Base-by-base conservation (phyloP, 2,329 filamentous ascomycete species). In the Xylariaceae sp. region DNA sequence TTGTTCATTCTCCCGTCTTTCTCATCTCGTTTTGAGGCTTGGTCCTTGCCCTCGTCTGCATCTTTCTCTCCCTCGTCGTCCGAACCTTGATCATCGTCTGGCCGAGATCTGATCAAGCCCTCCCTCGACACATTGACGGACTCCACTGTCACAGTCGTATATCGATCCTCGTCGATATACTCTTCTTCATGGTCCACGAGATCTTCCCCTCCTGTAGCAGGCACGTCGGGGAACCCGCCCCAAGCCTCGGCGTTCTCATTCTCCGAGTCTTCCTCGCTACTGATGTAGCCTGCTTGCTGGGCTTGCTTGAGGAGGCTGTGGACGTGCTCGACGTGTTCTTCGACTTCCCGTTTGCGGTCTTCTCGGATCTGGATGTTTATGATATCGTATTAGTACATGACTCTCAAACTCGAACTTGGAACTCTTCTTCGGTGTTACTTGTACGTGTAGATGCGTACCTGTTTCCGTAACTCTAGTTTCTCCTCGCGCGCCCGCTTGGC, bases 121-220 rank as follows among this genome's bases (percentile, higher is more conserved):
- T 90, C 82, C 55, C 81, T 80, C 11, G 86, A 84, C 14, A 94
- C 79, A 52, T 85, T 85, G 55, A 98, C 89, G 10, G 87, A 85
- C 64, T 96, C 92, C 1, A 98, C 83, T 0, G 88, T 96, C 21
- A 98, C 93, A 1, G 89, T 95, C 1, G 93, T 97, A 65, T 89
- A 96, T 63, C 86, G 87, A 66, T 96, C 92, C 65, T 97, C 93
- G 65, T 98, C 93, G 54, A 96, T 80, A 68, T 96, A 98, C 66
- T 97, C 90, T 55, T 92, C 90, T 64, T 95, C 87, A 56, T 88
- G 83, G 62, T 94, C 83, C 36, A 93, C 69, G 10, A 43, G 75
- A 14, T 51, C 48, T 32, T 75, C 64, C 11, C 50, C 50, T 25
- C 65, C 67, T 16, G 69, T 12, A 14, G 27, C 27, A 12, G 27